Conservation (phyloP, 2,329 filamentous ascomycete genomes). For the Dothiorella sarmentorum region DNA sequence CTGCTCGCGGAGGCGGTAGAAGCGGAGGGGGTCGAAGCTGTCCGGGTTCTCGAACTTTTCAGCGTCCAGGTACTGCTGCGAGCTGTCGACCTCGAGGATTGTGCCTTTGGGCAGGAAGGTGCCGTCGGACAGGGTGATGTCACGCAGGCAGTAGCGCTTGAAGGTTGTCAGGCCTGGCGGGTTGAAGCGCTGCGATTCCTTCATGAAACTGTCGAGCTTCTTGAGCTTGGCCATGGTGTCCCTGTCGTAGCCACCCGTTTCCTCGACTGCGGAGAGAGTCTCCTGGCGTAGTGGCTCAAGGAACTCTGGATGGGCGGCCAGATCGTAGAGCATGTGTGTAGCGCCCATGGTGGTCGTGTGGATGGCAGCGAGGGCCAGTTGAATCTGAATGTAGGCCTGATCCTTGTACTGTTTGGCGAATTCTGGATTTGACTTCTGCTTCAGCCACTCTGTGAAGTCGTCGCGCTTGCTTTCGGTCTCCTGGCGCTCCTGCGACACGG, state of each 20-base stretch:
- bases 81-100: slow-evolving; percentile 20
- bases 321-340: slow-evolving; percentile 22
- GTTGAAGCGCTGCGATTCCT: slow-evolving; percentile 23
- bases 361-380: slow-evolving; percentile 22
- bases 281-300: slow-evolving; percentile 21
- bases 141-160: slow-evolving; percentile 19
- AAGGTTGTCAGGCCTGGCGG: slow-evolving; percentile 21
- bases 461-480: neutral
- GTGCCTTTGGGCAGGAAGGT: slow-evolving; percentile 20
- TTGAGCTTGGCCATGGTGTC: slow-evolving; percentile 20
- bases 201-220: slow-evolving; percentile 25
- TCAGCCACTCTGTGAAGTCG: slow-evolving; percentile 14
- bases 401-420: slow-evolving; percentile 17
- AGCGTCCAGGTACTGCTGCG: slow-evolving; percentile 19
- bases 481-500: slow-evolving; percentile 15
- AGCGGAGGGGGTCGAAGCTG: slow-evolving; percentile 21
- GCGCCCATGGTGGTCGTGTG: slow-evolving; percentile 25
- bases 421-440: slow-evolving; percentile 10
- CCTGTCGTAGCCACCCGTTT: slow-evolving; percentile 19
- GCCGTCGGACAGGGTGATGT: slow-evolving; percentile 24
- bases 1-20: slow-evolving; percentile 15
- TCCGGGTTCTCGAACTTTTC: slow-evolving; percentile 18
- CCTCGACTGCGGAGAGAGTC: slow-evolving; percentile 7
- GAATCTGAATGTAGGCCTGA: slow-evolving; percentile 11
- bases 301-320: slow-evolving; percentile 21